Conservation (phyloP, 2,329 filamentous ascomycete genomes). For the Sporothrix sp. region DNA sequence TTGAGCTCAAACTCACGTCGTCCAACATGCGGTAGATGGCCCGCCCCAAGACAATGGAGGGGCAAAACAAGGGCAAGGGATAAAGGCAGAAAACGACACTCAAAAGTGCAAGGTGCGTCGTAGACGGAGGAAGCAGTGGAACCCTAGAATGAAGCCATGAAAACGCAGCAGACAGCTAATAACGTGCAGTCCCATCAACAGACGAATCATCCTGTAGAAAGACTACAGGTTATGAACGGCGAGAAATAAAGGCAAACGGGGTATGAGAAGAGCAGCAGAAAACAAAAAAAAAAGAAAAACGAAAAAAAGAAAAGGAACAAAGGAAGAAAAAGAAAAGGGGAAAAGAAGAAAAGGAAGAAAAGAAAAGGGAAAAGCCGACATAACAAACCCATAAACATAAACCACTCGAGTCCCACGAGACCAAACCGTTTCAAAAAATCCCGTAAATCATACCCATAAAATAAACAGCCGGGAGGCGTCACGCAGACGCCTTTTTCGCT, state of each 20-base stretch:
- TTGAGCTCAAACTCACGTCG: neutral
- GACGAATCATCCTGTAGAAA: neutral
- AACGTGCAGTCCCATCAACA: neutral
- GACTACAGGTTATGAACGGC: neutral
- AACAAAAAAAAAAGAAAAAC: neutral
- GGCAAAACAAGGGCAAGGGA: neutral
- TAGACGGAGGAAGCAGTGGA: neutral
- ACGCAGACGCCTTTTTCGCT: neutral
- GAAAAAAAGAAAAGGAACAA: neutral
- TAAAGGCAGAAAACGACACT: neutral
- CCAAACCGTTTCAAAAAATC: neutral
- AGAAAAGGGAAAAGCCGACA: neutral
- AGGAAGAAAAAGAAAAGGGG: neutral
- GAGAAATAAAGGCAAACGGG: neutral
- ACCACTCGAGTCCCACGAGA: too few species aligned
- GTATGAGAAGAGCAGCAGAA: neutral
- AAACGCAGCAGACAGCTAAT: neutral
- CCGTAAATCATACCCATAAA: neutral
- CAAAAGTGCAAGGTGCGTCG: neutral
- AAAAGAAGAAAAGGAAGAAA: neutral
- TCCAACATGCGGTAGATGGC: neutral
- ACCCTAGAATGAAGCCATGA: neutral
- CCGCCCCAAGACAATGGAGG: too few species aligned
- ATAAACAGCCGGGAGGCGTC: neutral
- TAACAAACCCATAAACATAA: neutral